Evolutionary conservation across 2,329 filamentous ascomycete species (phyloP), one percentile per base, ranked within the genome.

Genomic region (Penicillium decumbens): DNA sequence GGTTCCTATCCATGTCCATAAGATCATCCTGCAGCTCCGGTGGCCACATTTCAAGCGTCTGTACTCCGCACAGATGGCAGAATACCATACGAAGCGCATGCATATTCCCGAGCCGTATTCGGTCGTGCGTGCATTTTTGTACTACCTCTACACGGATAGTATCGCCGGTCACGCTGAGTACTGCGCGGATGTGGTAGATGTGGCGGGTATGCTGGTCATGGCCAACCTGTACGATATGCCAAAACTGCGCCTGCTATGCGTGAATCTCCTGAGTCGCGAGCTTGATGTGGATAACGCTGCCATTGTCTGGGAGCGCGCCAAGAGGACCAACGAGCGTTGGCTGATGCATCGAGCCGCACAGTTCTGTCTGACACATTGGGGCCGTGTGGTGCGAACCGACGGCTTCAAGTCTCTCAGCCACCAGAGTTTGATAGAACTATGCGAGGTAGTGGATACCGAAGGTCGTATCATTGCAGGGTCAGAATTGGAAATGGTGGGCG

Each of bases 211-310:
- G 70, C 80, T 98, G 3, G 92, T 98, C 56, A 95, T 98, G 88
- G 90, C 90, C 38, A 96, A 97, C 68, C 88, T 97, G 41, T 98
- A 98, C 73, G 92, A 96, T 65, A 95, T 98, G 75, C 91, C 91
- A 1, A 89, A 93, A 59, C 82, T 98, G 23, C 87, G 92, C 18
- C 80, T 95, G 6, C 79, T 97, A 1, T 96, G 92, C 67, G 88
- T 97, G 47, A 92, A 95, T 66, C 83, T 93, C 7, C 79, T 98
- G 3, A 86, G 88, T 48, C 87, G 89, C 54, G 93, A 98, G 65
- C 80, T 98, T 3, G 92, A 97, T 65, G 87, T 97, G 33, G 89
- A 95, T 52, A 90, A 96, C 65, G 92, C 92, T 2, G 95, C 93
- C 56, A 86, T 95, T 59, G 91, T 95, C 49, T 98, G 95, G 90